Base-by-base conservation (phyloP, 176 grass and related monocot genomes). In the Juncus inflexus region DNA sequence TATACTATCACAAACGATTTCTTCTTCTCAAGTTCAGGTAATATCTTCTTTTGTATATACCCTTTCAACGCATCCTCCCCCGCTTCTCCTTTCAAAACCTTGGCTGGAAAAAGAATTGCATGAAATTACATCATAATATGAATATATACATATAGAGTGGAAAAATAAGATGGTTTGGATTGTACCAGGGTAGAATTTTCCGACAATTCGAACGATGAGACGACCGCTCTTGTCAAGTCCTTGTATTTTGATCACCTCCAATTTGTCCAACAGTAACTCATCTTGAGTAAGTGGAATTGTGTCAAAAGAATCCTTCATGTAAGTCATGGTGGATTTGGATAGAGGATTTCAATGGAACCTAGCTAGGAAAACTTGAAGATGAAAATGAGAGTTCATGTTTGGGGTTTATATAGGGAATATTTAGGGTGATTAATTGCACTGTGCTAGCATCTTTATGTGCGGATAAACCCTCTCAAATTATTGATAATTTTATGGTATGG, bases 121-220 rank as follows among this genome's bases (percentile, higher is more conserved):
- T 51, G 16, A 19, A 47, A 43, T 56, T 37, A 64, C 37, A 69
- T 58, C 5, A 7, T 28, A 28, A 28, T 28, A 28, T 28, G 19
- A 28, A 41, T 12, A 6, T 37, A 7, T 9, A 73, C 42, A 1
- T 12, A 13, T 15, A 52, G 2, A 9, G 6, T 47, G 2, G 0
- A 12, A 41, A 60, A 58, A 41, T 39, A 13, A 40, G 12, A 40
- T 42, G 2, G 12, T 4, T 5, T 39, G 3, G 7, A 3, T 61
- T 19, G 7, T 62, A 91, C 87, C 92, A 6, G 92, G 82, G 15
- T 91, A 91, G 77, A 83, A 70, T 60, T 86, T 89, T 70, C 92
- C 92, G 74, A 91, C 84, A 76, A 97, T 79, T 65, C 79, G 76
- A 59, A 96, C 73, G 28, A 96, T 72, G 15, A 66, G 72, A 41